Percentiles rank a stretch among this genome's conserved stretches.
These are phyloP conservation scores for Fusarium decemcellulare DNA, from an alignment of 2,329 filamentous ascomycete species.

Conservation along the genomic window DNA sequence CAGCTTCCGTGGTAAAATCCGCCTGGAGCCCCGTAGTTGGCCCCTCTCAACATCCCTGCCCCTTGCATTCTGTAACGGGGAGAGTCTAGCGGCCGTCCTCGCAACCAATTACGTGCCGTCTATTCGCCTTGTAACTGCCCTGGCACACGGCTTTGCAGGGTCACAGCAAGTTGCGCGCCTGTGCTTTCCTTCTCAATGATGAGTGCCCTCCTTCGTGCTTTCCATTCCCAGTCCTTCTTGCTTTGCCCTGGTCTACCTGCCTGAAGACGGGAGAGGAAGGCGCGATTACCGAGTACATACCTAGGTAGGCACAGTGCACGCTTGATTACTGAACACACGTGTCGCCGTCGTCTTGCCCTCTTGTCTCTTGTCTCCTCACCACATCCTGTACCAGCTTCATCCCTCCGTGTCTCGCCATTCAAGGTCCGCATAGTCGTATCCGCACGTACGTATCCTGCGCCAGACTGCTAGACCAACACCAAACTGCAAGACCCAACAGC, in stretches of 20 bases:
- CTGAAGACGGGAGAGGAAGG: not conserved
- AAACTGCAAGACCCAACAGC: not conserved
- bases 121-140: conserved; percentile 24
- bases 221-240: conserved; percentile 10
- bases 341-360: conserved; percentile 4
- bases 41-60: conserved; percentile 25
- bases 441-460: not conserved
- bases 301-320: not conserved
- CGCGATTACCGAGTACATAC: not conserved
- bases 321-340: conserved; percentile 2
- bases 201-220: conserved; percentile 17
- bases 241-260: not conserved
- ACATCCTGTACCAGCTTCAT: not conserved
- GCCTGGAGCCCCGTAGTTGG: conserved; percentile 2
- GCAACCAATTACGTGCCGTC: conserved; percentile 29
- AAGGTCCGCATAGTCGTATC: conserved; percentile 5
- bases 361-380: conserved; percentile 6
- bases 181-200: conserved; percentile 19
- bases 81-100: conserved; percentile 20
- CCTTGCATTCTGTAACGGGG: conserved; percentile 39
- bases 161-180: conserved; percentile 18
- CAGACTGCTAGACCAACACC: conserved; percentile 8
- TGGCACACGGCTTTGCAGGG: conserved; percentile 10
- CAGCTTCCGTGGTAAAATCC: conserved; percentile 4
- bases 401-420: conserved; percentile 19